Evolutionary conservation across 108 stramenopile genomes (phyloP).

Genomic region (Aurantiochytrium sp.): DNA sequence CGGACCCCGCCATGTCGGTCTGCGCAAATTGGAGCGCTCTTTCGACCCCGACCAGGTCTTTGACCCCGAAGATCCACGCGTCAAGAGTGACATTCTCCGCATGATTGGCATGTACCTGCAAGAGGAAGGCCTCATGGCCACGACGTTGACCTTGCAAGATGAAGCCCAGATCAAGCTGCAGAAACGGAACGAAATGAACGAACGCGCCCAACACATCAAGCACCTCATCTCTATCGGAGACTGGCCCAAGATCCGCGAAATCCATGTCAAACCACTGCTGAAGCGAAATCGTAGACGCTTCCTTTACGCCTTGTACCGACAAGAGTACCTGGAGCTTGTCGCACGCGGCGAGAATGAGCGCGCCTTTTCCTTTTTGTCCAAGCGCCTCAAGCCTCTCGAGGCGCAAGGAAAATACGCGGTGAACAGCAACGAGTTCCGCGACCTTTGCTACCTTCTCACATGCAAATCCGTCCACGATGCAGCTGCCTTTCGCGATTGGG

Average conservation of each 20-base stretch:
- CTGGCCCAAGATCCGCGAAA: neutral
- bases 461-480: slow-evolving; percentile 19
- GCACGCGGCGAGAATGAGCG: neutral
- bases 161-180: slow-evolving; percentile 13
- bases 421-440: neutral
- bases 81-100: slow-evolving; percentile 1
- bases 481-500: neutral
- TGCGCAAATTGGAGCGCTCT: neutral
- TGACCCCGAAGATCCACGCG: slow-evolving; percentile 1
- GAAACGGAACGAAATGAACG: slow-evolving; percentile 1
- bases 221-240: neutral
- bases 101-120: neutral
- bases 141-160: neutral
- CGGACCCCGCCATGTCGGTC: neutral
- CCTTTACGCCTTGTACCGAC: neutral
- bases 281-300: neutral
- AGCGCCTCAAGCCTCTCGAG: neutral
- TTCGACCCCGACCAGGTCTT: neutral
- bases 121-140: neutral
- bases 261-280: neutral
- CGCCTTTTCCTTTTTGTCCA: neutral
- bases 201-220: neutral
- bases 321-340: slow-evolving; percentile 13
- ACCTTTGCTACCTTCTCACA: neutral
- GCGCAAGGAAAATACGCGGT: neutral